Evolutionary conservation across 441 rosid species (phyloP).

Genomic region (Omphalea diandra): DNA sequence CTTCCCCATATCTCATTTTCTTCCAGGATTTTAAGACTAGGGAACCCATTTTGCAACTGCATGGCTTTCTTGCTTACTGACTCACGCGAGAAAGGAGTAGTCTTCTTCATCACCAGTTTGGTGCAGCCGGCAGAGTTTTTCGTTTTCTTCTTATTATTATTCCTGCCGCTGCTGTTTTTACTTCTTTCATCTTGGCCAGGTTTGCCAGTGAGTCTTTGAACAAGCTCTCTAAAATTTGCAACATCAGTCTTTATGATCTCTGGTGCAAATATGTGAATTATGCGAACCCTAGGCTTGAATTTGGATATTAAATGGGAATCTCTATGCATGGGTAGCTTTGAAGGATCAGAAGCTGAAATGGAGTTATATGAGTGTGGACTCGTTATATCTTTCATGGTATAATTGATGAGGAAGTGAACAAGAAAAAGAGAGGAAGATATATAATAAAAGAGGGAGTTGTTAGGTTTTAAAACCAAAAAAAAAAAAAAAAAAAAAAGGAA

Average conservation of each 20-base stretch:
- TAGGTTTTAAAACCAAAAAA: no score
- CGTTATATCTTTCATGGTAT: conserved; percentile 29
- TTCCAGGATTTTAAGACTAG: background rate
- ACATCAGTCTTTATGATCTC: conserved; percentile 95
- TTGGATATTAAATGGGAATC: conserved; percentile 57
- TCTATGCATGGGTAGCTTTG: conserved; percentile 46
- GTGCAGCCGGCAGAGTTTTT: background rate
- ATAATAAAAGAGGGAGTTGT: no score
- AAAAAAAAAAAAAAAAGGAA: no score
- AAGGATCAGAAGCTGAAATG: conserved; percentile 21
- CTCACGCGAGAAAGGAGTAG: no score
- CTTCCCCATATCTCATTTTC: conserved; percentile 37
- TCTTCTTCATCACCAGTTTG: background rate
- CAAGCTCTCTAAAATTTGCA: conserved; percentile 80
- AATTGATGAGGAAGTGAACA: background rate
- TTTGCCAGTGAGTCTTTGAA: conserved; percentile 89
- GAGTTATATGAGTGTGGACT: conserved; percentile 11
- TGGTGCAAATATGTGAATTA: conserved; percentile 90
- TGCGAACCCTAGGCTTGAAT: conserved; percentile 79
- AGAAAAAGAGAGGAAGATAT: background rate
- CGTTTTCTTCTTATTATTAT: conserved; percentile 27
- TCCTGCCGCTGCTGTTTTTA: conserved; percentile 13
- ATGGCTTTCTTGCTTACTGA: conserved; percentile 25
- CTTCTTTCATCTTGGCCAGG: conserved; percentile 34
- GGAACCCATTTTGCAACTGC: conserved; percentile 23